phyloP scores from a whole-genome alignment of 2,329 filamentous ascomycete genomes.

The Colletotrichum lupini region DNA sequence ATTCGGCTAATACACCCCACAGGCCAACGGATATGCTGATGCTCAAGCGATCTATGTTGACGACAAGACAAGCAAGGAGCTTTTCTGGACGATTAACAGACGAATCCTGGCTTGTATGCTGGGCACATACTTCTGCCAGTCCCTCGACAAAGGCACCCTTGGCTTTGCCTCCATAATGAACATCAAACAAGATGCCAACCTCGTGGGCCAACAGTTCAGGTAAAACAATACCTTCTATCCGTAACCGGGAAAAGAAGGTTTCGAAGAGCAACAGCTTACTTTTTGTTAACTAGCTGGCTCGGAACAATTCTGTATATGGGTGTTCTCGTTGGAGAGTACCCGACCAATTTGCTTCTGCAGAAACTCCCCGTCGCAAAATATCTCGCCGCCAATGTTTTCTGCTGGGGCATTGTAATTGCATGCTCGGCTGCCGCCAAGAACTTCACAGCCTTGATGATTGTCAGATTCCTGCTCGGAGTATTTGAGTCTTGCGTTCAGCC shows the following conservation, averaged over 20 bases:
- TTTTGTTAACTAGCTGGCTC: conserved; percentile 61
- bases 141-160: conserved; percentile 46
- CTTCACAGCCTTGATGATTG: conserved; percentile 32
- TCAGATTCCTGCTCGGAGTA: conserved; percentile 37
- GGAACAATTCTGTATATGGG: conserved; percentile 69
- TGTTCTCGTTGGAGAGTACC: conserved; percentile 70
- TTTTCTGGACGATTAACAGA: conserved; percentile 61
- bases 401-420: conserved; percentile 56
- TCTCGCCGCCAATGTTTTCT: conserved; percentile 45
- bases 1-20: background rate
- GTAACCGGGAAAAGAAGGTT: no score
- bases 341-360: conserved; percentile 66
- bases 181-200: conserved; percentile 58
- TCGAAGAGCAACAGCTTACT: conserved; percentile 44
- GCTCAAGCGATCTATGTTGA: conserved; percentile 53
- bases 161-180: conserved; percentile 65
- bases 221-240: background rate
- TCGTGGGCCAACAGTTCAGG: conserved; percentile 51
- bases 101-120: conserved; percentile 61
- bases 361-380: conserved; percentile 40
- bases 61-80: conserved; percentile 59
- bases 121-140: conserved; percentile 58
- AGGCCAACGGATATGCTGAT: conserved; percentile 17
- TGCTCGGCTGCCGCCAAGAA: conserved; percentile 39
- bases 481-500: conserved; percentile 49